These are phyloP conservation scores for Amborella trichopoda DNA, from an alignment of 164 flowering plant species.

Conservation along the genomic window DNA sequence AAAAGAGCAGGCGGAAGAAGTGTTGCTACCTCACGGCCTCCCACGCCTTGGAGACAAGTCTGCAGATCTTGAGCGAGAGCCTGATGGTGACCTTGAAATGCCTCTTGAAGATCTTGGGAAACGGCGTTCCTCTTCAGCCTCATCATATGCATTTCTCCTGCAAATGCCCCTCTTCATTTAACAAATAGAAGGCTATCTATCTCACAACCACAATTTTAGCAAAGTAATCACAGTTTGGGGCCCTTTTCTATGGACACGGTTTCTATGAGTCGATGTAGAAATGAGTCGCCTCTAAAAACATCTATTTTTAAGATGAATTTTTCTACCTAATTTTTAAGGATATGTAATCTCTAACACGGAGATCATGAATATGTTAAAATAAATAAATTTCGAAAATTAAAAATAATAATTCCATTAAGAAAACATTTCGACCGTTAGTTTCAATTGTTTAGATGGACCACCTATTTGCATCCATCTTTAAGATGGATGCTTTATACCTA, in stretches of 20 bases:
- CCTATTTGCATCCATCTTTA: no score
- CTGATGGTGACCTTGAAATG: constrained; percentile 56
- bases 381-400: no score
- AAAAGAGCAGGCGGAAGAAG: no score
- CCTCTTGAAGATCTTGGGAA: constrained; percentile 33
- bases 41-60: constrained; percentile 41
- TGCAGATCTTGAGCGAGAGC: constrained; percentile 67
- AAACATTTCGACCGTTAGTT: no score
- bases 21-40: constrained; percentile 12
- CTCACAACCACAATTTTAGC: neutral
- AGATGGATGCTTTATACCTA: no score
- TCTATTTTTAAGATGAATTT: no score
- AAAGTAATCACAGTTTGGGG: neutral
- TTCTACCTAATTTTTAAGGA: no score
- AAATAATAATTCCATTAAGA: no score
- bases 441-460: no score
- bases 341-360: no score
- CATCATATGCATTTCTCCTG: constrained; percentile 29
- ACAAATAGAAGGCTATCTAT: neutral
- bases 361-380: no score
- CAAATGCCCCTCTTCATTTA: constrained; percentile 3
- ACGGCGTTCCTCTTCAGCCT: constrained; percentile 21
- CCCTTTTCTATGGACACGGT: constrained; percentile 1
- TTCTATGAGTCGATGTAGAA: neutral
- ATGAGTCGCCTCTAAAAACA: no score